Conservation (phyloP, 179 eudicot species). For the Spinacia oleracea region DNA sequence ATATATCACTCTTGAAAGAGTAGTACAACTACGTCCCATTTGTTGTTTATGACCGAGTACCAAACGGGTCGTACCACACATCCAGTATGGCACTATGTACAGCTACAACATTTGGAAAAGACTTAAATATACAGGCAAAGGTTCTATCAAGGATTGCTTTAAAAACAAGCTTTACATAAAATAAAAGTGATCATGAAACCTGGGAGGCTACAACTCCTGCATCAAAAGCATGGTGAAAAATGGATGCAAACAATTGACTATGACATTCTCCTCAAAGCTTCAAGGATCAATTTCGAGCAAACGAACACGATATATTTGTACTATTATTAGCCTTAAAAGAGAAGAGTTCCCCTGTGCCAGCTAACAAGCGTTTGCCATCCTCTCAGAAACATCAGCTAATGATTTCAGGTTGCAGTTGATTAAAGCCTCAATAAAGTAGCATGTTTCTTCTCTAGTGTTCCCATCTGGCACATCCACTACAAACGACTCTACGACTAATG, state of each 20-base stretch:
- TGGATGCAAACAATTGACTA: slow-evolving; percentile 20
- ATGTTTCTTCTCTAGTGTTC: slow-evolving; percentile 52
- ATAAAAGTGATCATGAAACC: slow-evolving; percentile 26
- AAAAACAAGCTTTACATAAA: slow-evolving; percentile 4
- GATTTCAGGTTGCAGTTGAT: slow-evolving; percentile 60
- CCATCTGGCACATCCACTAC: slow-evolving; percentile 52
- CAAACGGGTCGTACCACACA: not conserved
- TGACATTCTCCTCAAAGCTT: slow-evolving; percentile 39
- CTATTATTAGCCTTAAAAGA: not conserved
- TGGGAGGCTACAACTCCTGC: slow-evolving; percentile 36
- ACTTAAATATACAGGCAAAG: slow-evolving; percentile 4
- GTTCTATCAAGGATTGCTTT: slow-evolving; percentile 10
- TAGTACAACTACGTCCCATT: too few relatives aligned
- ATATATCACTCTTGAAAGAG: slow-evolving; percentile 1
- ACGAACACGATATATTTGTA: not conserved
- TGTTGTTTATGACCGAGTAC: too few relatives aligned
- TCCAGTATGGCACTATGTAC: slow-evolving; percentile 12
- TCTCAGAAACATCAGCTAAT: slow-evolving; percentile 57
- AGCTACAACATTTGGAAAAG: slow-evolving; percentile 1
- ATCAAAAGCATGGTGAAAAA: slow-evolving; percentile 17
- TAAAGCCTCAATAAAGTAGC: slow-evolving; percentile 49
- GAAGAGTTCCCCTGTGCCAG: too few relatives aligned
- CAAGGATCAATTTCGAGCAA: slow-evolving; percentile 5
- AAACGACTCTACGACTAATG: slow-evolving; percentile 48
- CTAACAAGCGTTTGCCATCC: slow-evolving; percentile 43